phyloP scores from a whole-genome alignment of 1,284 basidiomycete genomes.

The Ceratobasidium sp. region DNA sequence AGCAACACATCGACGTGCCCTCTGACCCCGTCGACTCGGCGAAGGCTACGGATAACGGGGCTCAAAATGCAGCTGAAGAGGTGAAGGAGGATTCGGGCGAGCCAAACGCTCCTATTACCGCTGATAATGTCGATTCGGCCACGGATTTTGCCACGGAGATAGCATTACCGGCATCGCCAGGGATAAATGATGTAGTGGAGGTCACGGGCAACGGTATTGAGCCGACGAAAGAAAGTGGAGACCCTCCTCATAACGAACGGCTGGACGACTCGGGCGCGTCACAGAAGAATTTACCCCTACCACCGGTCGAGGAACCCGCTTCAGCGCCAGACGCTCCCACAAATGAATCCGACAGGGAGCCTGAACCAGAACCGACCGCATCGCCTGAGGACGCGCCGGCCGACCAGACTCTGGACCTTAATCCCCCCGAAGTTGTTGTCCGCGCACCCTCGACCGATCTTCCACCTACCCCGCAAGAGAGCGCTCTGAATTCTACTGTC shows the following conservation, averaged over 20 bases:
- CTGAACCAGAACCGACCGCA: background rate
- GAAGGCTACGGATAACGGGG: background rate
- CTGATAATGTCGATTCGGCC: background rate
- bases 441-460: slow-evolving; percentile 30
- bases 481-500: background rate
- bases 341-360: slow-evolving; percentile 1
- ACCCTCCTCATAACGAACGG: background rate
- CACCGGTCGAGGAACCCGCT: background rate
- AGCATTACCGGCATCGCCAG: background rate
- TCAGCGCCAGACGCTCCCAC: background rate
- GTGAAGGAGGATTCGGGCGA: background rate
- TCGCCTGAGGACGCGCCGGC: background rate
- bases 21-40: background rate
- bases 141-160: background rate
- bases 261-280: slow-evolving; percentile 13
- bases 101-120: background rate
- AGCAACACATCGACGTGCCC: slow-evolving; percentile 30
- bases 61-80: background rate
- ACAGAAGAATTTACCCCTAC: slow-evolving; percentile 26
- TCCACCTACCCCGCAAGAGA: background rate
- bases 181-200: background rate
- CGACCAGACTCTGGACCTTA: background rate
- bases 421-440: slow-evolving; percentile 25
- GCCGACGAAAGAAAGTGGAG: background rate
- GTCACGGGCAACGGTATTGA: background rate